Percentiles rank a stretch among this genome's conserved stretches.
phyloP scores from a whole-genome alignment of 2,329 filamentous ascomycete species.

The Lasiodiplodia sp. region DNA sequence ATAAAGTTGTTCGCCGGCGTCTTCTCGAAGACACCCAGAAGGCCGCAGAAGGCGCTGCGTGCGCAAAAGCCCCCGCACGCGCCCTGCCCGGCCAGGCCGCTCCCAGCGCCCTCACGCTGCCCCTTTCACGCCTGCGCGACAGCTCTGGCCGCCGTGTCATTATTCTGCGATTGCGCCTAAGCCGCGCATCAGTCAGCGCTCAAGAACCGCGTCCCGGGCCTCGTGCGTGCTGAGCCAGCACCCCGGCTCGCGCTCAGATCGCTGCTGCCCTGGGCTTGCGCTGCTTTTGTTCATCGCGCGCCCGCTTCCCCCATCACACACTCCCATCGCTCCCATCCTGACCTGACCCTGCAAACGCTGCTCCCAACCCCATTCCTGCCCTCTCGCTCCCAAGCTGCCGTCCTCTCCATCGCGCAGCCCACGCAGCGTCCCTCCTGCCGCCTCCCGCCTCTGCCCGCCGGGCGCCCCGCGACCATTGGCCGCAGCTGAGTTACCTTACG shows the following conservation, averaged over 20 bases:
- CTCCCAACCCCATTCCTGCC: not conserved
- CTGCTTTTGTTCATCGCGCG: constrained; percentile 30
- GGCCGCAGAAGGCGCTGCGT: constrained; percentile 24
- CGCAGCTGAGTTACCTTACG: constrained; percentile 30
- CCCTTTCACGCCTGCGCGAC: constrained; percentile 26
- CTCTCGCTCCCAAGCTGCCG: not conserved
- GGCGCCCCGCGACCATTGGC: constrained; percentile 25
- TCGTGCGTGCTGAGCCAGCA: constrained; percentile 26
- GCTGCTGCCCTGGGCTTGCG: constrained; percentile 29
- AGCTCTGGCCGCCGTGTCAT: constrained; percentile 24
- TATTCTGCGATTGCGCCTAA: constrained; percentile 26
- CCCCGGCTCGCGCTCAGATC: constrained; percentile 28
- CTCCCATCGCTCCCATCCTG: constrained; percentile 26
- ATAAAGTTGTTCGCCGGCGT: constrained; percentile 30
- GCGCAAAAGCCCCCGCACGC: constrained; percentile 15
- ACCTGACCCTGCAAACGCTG: constrained; percentile 21
- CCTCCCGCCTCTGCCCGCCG: constrained; percentile 19
- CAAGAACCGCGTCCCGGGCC: constrained; percentile 19
- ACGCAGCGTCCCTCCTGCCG: constrained; percentile 1
- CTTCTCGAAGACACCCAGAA: constrained; percentile 29
- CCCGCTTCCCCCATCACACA: constrained; percentile 23
- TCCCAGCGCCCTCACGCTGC: constrained; percentile 9
- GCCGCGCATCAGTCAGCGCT: constrained; percentile 20
- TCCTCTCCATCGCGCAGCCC: not conserved
- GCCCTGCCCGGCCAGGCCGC: constrained; percentile 13